phyloP scores from a whole-genome alignment of 2,329 filamentous ascomycete genomes.

The Phaeophleospora eucalypticola region DNA sequence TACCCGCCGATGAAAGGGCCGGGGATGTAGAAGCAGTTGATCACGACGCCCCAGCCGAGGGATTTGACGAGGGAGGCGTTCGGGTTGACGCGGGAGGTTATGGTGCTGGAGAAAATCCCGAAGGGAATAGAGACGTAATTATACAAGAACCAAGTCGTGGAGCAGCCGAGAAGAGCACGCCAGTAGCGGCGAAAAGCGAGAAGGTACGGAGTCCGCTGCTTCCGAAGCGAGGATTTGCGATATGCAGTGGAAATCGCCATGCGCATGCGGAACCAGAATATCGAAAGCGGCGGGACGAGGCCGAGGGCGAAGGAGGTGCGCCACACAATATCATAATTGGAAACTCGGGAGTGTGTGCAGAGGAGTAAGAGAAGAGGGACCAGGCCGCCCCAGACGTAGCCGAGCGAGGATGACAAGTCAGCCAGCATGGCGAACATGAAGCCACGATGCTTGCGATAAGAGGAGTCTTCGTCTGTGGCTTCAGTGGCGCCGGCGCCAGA shows the following conservation, averaged over 20 bases:
- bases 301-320: slow-evolving; percentile 74
- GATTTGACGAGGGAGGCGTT: slow-evolving; percentile 62
- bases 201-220: slow-evolving; percentile 45
- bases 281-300: slow-evolving; percentile 64
- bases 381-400: slow-evolving; percentile 47
- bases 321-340: slow-evolving; percentile 58
- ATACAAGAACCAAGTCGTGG: slow-evolving; percentile 72
- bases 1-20: slow-evolving; percentile 74
- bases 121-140: slow-evolving; percentile 78
- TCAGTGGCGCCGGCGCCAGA: slow-evolving; percentile 49
- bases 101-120: slow-evolving; percentile 74
- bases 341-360: slow-evolving; percentile 44
- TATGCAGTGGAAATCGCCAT: slow-evolving; percentile 75
- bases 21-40: slow-evolving; percentile 83
- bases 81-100: slow-evolving; percentile 58
- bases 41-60: slow-evolving; percentile 82
- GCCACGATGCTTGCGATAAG: slow-evolving; percentile 46
- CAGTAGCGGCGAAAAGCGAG: slow-evolving; percentile 64
- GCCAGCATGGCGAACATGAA: slow-evolving; percentile 56
- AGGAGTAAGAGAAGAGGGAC: slow-evolving; percentile 48
- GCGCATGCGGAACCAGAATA: slow-evolving; percentile 66
- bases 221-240: slow-evolving; percentile 61
- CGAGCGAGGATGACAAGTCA: slow-evolving; percentile 49
- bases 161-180: slow-evolving; percentile 63
- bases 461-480: slow-evolving; percentile 48